Conservation (phyloP, 2,329 filamentous ascomycete genomes). For the Metarhizium humberi region DNA sequence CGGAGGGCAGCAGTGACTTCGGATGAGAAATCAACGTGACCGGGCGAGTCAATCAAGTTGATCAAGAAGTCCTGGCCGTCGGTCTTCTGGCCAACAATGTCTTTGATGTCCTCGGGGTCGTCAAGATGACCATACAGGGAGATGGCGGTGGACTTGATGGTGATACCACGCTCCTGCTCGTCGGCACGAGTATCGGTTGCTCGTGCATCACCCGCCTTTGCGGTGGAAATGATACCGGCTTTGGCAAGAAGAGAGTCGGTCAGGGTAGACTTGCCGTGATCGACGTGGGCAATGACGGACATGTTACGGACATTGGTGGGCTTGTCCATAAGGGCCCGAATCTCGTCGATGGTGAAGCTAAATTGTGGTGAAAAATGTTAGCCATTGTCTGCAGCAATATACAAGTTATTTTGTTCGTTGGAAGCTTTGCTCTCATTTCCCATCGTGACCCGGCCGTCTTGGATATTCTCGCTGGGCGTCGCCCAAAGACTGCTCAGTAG, state of each 20-base stretch:
- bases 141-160: slow-evolving; percentile 99
- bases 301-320: slow-evolving; percentile 80
- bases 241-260: slow-evolving; percentile 99
- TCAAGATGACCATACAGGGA: slow-evolving; percentile 85
- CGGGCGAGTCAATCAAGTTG: slow-evolving; percentile 99
- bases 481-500: not conserved
- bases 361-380: slow-evolving; percentile 33
- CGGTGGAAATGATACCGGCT: slow-evolving; percentile 98
- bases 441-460: not conserved
- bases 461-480: not conserved
- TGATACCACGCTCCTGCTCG: slow-evolving; percentile 99
- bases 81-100: slow-evolving; percentile 80
- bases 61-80: slow-evolving; percentile 96
- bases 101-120: slow-evolving; percentile 82
- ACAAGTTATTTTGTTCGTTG: not conserved
- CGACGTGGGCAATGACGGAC: slow-evolving; percentile 99
- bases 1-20: slow-evolving; percentile 98
- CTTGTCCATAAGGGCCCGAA: slow-evolving; percentile 70
- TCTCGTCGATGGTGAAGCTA: slow-evolving; percentile 98
- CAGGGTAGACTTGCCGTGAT: slow-evolving; percentile 99
- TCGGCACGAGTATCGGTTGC: slow-evolving; percentile 96
- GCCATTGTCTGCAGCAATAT: slow-evolving; percentile 14
- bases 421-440: not conserved
- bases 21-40: slow-evolving; percentile 99
- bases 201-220: slow-evolving; percentile 91